Conservation (phyloP, 805 yeast species). For the Maudiozyma pseudohumilis region DNA sequence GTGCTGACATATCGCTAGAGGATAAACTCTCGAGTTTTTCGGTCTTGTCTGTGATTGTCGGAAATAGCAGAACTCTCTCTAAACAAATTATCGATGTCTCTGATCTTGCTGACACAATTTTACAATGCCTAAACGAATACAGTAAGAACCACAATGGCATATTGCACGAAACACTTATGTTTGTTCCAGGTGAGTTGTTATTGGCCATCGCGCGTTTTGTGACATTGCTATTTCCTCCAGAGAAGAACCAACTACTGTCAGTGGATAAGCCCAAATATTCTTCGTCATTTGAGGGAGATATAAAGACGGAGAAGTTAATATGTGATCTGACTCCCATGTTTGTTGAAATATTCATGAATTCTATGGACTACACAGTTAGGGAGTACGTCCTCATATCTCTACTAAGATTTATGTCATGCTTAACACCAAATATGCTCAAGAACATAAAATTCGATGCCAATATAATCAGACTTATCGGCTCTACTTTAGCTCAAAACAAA, state of each 20-base stretch:
- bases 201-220: constrained; percentile 45
- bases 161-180: constrained; percentile 63
- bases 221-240: constrained; percentile 47
- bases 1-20: constrained; percentile 24
- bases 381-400: constrained; percentile 45
- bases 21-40: constrained; percentile 27
- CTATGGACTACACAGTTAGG: constrained; percentile 59
- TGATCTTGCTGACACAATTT: constrained; percentile 39
- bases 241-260: constrained; percentile 21
- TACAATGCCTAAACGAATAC: constrained; percentile 42
- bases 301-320: constrained; percentile 31
- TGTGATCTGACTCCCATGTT: constrained; percentile 42
- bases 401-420: constrained; percentile 39
- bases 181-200: constrained; percentile 59
- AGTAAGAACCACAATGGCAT: constrained; percentile 32
- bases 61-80: constrained; percentile 36
- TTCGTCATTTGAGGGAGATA: constrained; percentile 13
- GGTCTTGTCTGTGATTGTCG: constrained; percentile 38
- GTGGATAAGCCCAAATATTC: constrained; percentile 11
- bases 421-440: constrained; percentile 27
- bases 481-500: constrained; percentile 50
- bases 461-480: constrained; percentile 44
- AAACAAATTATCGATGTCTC: constrained; percentile 38
- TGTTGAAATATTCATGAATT: constrained; percentile 57
- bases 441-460: constrained; percentile 24